Evolutionary conservation across 768 basidiomycete genomes (phyloP), one percentile per base, ranked within the genome.

Genomic region (Pisolithus microcarpus): DNA sequence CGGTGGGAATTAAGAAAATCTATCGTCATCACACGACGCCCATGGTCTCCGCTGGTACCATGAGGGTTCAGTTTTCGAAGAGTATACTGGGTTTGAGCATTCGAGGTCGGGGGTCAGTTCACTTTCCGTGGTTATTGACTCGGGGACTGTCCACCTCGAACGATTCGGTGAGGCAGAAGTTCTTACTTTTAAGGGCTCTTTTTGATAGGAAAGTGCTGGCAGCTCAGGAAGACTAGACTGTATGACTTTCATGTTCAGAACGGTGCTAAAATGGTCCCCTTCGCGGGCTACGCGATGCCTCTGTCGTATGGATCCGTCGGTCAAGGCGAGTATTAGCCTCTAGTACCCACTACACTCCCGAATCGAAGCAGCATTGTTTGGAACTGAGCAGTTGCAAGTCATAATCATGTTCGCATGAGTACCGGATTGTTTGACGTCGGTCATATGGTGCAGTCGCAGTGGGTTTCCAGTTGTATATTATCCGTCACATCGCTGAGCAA

Each of bases 231-330:
- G 61, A 97, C 93, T 0, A 79, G 81, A 0, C 74, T 98, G 5
- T 91, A 94, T 60, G 90, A 93, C 62, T 94, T 93, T 64, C 94
- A 99, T 64, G 65, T 89, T 43, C 65, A 82, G 54, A 75, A 87
- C 65, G 84, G 77, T 16, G 95, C 86, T 1, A 94, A 94, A 69
- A 93, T 98, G 91, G 92, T 96, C 0, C 85, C 91, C 0, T 99
- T 97, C 67, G 96, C 91, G 2, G 95, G 95, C 6, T 98, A 84
- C 68, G 79, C 82, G 4, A 99, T 99, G 95, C 96, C 95, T 0
- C 74, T 99, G 40, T 67, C 79, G 3, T 99, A 97, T 61, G 90
- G 83, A 5, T 75, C 79, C 28, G 78, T 87, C 44, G 91, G 91
- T 5, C 88, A 91, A 75, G 80, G 88, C 84, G 52, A 53, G 77